Evolutionary conservation across 2,329 filamentous ascomycete species (phyloP).

Genomic region (Claviceps pazoutovae): DNA sequence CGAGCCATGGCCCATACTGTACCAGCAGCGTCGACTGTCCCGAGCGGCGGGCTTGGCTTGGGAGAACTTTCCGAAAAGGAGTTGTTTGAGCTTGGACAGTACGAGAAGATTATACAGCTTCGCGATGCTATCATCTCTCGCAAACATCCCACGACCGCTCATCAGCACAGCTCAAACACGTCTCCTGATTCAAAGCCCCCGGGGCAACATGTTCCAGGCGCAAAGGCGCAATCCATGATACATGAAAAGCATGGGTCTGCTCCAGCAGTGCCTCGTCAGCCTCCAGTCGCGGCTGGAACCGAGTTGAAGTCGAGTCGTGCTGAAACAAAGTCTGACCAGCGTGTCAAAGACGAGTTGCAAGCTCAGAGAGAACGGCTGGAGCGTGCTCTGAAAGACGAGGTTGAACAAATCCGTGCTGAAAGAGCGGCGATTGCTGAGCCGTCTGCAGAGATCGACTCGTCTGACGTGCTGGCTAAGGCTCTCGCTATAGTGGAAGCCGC

Average conservation of each 20-base stretch:
- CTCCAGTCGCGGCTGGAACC: conserved; percentile 37
- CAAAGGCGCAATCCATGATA: neutral
- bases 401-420: conserved; percentile 44
- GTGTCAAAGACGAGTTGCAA: conserved; percentile 69
- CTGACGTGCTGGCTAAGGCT: conserved; percentile 58
- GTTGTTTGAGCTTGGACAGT: conserved; percentile 49
- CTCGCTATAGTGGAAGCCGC: conserved; percentile 57
- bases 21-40: neutral
- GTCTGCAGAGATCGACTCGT: conserved; percentile 54
- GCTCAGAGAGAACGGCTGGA: conserved; percentile 73
- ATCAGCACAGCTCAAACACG: conserved; percentile 27
- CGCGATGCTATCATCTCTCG: conserved; percentile 71
- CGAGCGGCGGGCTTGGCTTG: neutral
- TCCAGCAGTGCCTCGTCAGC: conserved; percentile 8
- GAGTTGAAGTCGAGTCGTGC: conserved; percentile 73
- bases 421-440: conserved; percentile 36
- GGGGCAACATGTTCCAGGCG: neutral
- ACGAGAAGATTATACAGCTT: conserved; percentile 68
- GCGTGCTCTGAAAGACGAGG: conserved; percentile 59
- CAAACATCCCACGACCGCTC: conserved; percentile 50
- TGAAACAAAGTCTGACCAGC: conserved; percentile 64
- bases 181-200: conserved; percentile 7
- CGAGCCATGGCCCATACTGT: conserved; percentile 3
- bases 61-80: conserved; percentile 29
- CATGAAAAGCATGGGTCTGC: neutral